A percentile compares a stretch with the other conserved stretches of the same genome.
Conservation (phyloP, 2,329 filamentous ascomycete genomes). For the Rhytidhysteron rufulum region DNA sequence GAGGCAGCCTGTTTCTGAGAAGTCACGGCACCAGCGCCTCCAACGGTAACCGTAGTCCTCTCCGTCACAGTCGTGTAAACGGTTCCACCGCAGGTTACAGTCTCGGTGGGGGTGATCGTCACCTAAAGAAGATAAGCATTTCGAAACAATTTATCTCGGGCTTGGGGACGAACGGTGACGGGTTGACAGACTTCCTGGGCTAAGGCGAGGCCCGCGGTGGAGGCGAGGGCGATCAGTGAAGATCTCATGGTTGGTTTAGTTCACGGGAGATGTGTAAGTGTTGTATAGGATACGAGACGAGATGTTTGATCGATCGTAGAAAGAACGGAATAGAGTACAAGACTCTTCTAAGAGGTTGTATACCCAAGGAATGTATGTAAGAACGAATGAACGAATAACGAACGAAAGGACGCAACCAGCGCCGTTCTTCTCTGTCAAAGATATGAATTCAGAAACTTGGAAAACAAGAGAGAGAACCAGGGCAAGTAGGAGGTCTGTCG, state of each 20-base stretch:
- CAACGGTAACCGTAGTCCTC: conserved; percentile 22
- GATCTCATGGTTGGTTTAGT: conserved; percentile 10
- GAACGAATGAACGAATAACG: conserved; percentile 1
- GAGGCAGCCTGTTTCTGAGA: conserved; percentile 1
- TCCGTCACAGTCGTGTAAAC: conserved; percentile 13
- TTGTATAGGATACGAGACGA: conserved; percentile 2
- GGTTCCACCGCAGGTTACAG: background rate
- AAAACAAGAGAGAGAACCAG: no score
- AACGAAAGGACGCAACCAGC: conserved; percentile 12
- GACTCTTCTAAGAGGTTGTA: no score
- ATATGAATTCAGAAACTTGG: no score
- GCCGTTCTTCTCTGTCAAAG: no score
- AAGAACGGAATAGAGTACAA: conserved; percentile 12
- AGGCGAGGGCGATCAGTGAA: conserved; percentile 4
- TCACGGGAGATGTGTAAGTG: conserved; percentile 1
- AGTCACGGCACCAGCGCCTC: no score
- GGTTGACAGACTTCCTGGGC: conserved; percentile 24
- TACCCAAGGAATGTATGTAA: conserved; percentile 1
- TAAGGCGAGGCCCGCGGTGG: conserved; percentile 13
- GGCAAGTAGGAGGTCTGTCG: no score
- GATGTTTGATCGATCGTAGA: conserved; percentile 1
- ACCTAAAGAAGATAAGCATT: conserved; percentile 6
- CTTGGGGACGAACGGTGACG: conserved; percentile 15
- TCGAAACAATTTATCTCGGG: conserved; percentile 10
- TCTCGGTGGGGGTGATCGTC: conserved; percentile 1